These are phyloP conservation scores for Canavalia ensiformis DNA, from an alignment of 306 rosid species.

Conservation along the genomic window DNA sequence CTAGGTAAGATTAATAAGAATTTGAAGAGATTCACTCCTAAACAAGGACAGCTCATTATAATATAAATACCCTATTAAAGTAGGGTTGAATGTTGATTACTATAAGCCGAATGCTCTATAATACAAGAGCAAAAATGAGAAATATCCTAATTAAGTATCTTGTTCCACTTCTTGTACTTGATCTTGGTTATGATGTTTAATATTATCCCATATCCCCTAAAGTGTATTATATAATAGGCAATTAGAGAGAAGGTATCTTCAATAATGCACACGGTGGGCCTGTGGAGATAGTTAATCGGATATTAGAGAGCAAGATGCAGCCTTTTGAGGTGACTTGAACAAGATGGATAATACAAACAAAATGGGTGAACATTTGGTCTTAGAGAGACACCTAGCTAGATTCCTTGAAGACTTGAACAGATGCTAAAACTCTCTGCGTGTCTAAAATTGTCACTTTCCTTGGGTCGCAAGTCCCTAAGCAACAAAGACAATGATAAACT, in stretches of 20 bases:
- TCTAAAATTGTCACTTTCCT: slow-evolving; percentile 37
- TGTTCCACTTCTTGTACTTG: not conserved
- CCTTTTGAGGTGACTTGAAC: slow-evolving; percentile 8
- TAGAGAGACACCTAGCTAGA: not conserved
- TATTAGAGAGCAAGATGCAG: not conserved
- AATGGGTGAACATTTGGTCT: slow-evolving; percentile 16
- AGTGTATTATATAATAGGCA: not conserved
- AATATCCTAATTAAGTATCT: not conserved
- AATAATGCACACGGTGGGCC: slow-evolving; percentile 46
- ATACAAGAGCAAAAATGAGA: not conserved
- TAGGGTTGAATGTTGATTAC: not conserved
- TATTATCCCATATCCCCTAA: not conserved
- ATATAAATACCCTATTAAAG: not conserved
- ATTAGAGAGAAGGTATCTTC: slow-evolving; percentile 4
- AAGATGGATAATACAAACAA: slow-evolving; percentile 30
- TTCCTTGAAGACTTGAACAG: slow-evolving; percentile 21
- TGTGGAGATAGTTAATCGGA: slow-evolving; percentile 1
- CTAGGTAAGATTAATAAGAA: not conserved
- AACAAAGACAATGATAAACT: slow-evolving; percentile 24
- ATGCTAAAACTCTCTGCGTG: not conserved
- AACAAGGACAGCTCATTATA: not conserved
- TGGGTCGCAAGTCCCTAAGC: slow-evolving; percentile 8
- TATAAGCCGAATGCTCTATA: not conserved
- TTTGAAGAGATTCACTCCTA: not conserved
- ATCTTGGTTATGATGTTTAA: not conserved